A percentile compares a stretch with the other conserved stretches of the same genome.
phyloP scores from a whole-genome alignment of 23 red algal genomes.

The Gracilariopsis chorda region DNA sequence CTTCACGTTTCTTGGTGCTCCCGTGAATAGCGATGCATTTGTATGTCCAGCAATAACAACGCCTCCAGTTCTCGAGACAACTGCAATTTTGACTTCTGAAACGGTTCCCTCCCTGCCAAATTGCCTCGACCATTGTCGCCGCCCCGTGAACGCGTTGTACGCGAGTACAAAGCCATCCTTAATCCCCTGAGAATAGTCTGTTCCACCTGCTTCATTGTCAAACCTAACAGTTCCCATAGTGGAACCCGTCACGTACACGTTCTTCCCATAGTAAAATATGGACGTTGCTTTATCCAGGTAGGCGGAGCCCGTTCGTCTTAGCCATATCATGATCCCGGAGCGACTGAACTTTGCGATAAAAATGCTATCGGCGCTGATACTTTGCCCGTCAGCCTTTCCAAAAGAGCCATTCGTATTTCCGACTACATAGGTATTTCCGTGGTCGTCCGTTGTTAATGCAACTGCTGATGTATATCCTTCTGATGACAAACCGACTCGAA shows the following conservation, averaged over 20 bases:
- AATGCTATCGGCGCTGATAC: not conserved
- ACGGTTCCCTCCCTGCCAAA: not conserved
- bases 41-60: not conserved
- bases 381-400: not conserved
- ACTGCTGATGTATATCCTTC: not conserved
- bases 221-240: not conserved
- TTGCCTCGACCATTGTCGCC: not conserved
- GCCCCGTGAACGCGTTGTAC: not conserved
- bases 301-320: not conserved
- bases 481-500: not conserved
- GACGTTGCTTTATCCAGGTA: not conserved
- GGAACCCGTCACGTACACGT: not conserved
- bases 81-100: not conserved
- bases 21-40: not conserved
- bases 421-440: not conserved
- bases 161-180: not conserved
- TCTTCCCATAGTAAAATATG: not conserved
- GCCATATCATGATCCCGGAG: slow-evolving; percentile 7
- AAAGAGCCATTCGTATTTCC: not conserved
- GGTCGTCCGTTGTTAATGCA: not conserved
- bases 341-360: slow-evolving; percentile 9
- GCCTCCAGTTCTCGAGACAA: not conserved
- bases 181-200: not conserved
- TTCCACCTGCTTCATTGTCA: not conserved
- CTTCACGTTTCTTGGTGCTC: not conserved